phyloP scores from a whole-genome alignment of 495 filamentous ascomycete species.

The Rostrohypoxylon terebratum region DNA sequence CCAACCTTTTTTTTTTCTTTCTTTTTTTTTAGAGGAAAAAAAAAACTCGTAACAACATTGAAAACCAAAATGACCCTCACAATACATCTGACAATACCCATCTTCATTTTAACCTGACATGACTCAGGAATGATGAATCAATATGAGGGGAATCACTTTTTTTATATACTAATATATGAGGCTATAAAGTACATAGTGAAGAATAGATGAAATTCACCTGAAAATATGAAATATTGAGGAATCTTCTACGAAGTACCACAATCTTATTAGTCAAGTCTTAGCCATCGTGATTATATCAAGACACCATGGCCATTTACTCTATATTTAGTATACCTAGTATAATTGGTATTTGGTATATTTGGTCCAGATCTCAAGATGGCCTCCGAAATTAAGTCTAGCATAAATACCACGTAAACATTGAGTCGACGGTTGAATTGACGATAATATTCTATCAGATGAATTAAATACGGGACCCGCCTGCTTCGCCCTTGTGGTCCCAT shows the following conservation, averaged over 20 bases:
- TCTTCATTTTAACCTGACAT: neutral
- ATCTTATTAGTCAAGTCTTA: neutral
- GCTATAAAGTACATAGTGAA: neutral
- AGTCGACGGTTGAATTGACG: neutral
- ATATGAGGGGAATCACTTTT: neutral
- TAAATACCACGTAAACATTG: neutral
- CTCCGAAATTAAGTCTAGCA: neutral
- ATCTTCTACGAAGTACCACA: neutral
- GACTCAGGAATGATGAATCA: neutral
- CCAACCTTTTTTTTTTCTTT: too few species aligned
- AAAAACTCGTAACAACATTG: too few species aligned
- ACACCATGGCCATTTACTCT: neutral
- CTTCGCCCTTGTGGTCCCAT: conserved; percentile 8
- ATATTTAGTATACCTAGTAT: too few species aligned
- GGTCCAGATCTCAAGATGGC: too few species aligned
- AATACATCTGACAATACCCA: too few species aligned
- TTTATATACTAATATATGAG: too few species aligned
- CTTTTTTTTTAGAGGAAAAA: too few species aligned
- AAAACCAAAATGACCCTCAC: too few species aligned
- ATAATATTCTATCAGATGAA: neutral
- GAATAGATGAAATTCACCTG: neutral
- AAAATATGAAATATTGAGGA: neutral
- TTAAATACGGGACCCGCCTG: conserved; percentile 2
- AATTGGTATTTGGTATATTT: too few species aligned
- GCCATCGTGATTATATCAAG: neutral